Evolutionary conservation across 2,329 filamentous ascomycete species (phyloP), one percentile per base, ranked within the genome.

Genomic region (Fusarium kyushuense): DNA sequence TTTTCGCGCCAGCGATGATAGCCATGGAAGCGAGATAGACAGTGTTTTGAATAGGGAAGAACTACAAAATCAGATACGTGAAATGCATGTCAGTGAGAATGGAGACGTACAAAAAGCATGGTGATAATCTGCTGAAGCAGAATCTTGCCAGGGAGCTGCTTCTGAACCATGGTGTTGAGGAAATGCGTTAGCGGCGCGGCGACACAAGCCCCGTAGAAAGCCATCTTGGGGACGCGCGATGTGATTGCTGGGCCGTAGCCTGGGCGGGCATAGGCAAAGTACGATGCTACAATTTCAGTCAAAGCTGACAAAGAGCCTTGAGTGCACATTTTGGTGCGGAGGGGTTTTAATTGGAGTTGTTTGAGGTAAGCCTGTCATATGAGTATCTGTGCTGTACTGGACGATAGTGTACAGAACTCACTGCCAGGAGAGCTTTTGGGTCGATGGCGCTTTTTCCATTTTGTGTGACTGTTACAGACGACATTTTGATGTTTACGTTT

Each of bases 11-110:
- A 17, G 61, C 61, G 36, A 64, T 64, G 19, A 64, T 32, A 2
- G 61, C 61, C 61, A 64, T 64, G 8, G 61, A 64, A 7, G 59
- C n/a, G 12, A 64, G 46, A 36, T 64, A 64, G 3, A 64, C 54
- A 9, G 58, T 23, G 27, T 64, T 64, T 47, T 64, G 61, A 2
- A 64, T 63, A 30, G 61, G 61, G 17, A 64, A 63, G 29, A 64
- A 48, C 61, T 64, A 19, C 3, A 23, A 9, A 23, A 12, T 60
- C 25, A 59, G 54, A 8, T 0, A 29, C 27, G 14, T 0, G 16
- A 11, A 0, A 7, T 13, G 7, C 2, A 1, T 14, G n/a, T 25
- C 6, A 30, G 16, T 13, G 16, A 12, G 4, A 4, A 9, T 9
- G 4, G 7, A 8, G 23, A 58, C 54, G 10, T 60, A 60, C 57